Evolutionary conservation across 2,329 filamentous ascomycete genomes (phyloP).

Genomic region (Sordariomycetes sp.): DNA sequence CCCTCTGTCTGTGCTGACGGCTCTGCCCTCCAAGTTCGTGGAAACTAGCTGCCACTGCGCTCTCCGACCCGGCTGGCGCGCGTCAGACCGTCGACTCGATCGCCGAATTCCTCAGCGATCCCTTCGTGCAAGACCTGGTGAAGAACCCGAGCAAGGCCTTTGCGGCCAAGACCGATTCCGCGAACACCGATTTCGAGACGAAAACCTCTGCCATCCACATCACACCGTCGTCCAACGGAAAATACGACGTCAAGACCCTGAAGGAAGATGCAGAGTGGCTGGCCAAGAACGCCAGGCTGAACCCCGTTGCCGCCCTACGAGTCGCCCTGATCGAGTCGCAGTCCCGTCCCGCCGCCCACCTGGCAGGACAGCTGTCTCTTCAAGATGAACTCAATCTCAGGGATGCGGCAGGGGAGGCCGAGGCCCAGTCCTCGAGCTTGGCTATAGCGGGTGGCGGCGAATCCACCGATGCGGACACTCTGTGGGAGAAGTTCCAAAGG

Average conservation of each 20-base stretch:
- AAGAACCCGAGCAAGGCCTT: slow-evolving; percentile 61
- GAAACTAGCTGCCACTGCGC: slow-evolving; percentile 46
- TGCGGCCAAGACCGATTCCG: slow-evolving; percentile 46
- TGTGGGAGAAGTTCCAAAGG: slow-evolving; percentile 50
- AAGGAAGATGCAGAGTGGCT: slow-evolving; percentile 84
- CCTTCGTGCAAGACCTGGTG: slow-evolving; percentile 57
- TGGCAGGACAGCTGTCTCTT: slow-evolving; percentile 61
- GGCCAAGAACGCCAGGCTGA: slow-evolving; percentile 65
- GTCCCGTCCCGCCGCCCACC: slow-evolving; percentile 59
- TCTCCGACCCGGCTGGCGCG: slow-evolving; percentile 45
- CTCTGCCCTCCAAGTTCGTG: slow-evolving; percentile 36
- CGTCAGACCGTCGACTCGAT: slow-evolving; percentile 43
- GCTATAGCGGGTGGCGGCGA: slow-evolving; percentile 35
- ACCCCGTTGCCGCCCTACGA: slow-evolving; percentile 73
- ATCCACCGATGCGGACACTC: slow-evolving; percentile 40
- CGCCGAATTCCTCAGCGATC: slow-evolving; percentile 59
- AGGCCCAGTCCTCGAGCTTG: slow-evolving; percentile 46
- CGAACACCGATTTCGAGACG: slow-evolving; percentile 66
- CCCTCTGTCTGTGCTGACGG: not conserved
- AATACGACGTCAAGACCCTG: slow-evolving; percentile 66
- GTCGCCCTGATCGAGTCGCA: slow-evolving; percentile 79
- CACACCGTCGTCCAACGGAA: slow-evolving; percentile 53
- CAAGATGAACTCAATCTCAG: slow-evolving; percentile 70
- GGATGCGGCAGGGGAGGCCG: slow-evolving; percentile 58
- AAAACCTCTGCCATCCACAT: slow-evolving; percentile 82